phyloP scores from a whole-genome alignment of 306 rosid species.

The Trichosanthes truncata region DNA sequence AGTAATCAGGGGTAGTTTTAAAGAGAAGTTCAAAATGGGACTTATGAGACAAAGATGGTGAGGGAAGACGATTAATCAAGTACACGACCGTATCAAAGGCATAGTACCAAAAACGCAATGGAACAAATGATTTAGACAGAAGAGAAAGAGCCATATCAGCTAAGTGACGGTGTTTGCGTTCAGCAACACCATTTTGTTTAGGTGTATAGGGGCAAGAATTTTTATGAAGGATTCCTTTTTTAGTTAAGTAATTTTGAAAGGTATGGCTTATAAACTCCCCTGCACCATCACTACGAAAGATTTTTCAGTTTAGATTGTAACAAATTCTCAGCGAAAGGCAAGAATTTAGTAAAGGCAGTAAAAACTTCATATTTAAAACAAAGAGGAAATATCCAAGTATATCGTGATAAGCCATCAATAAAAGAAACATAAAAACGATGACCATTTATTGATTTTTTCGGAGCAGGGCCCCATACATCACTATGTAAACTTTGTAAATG shows the following conservation, averaged over 20 bases:
- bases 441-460: not conserved
- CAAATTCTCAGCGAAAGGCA: not conserved
- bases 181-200: not conserved
- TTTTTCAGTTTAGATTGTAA: not conserved
- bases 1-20: not conserved
- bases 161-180: not conserved
- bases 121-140: not conserved
- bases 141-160: not conserved
- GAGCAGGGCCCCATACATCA: not conserved
- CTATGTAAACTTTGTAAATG: not conserved
- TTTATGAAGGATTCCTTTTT: not conserved
- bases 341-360: fast-evolving
- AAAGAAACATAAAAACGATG: not conserved
- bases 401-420: not conserved
- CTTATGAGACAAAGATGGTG: not conserved
- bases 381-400: not conserved
- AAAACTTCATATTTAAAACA: not conserved
- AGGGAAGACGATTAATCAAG: not conserved
- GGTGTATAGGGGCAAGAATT: not conserved
- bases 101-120: not conserved
- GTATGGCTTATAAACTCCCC: not conserved
- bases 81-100: not conserved
- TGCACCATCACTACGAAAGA: not conserved
- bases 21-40: not conserved
- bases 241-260: not conserved